phyloP scores from a whole-genome alignment of 306 rosid genomes.

The Quercus wislizeni region DNA sequence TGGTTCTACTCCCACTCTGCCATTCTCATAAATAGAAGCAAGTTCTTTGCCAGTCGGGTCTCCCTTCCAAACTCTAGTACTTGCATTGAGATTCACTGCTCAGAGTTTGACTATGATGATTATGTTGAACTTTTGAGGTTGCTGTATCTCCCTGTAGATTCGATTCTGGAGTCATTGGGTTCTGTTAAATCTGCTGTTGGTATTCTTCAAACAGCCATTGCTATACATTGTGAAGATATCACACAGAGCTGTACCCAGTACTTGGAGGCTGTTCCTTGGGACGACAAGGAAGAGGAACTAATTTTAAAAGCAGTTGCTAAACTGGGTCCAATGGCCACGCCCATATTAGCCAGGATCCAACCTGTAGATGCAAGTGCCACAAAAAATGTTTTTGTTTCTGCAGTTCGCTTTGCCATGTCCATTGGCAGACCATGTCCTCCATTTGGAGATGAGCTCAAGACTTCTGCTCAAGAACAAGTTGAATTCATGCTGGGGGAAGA shows the following conservation, averaged over 20 bases:
- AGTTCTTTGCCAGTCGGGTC: conserved; percentile 27
- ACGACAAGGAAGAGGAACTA: conserved; percentile 36
- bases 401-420: conserved; percentile 76
- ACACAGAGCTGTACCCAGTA: conserved; percentile 22
- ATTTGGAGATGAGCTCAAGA: conserved; percentile 77
- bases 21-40: conserved; percentile 28
- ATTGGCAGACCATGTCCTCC: conserved; percentile 61
- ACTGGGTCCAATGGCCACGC: conserved; percentile 35
- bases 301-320: conserved; percentile 30
- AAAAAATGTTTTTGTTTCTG: conserved; percentile 81
- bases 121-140: conserved; percentile 30
- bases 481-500: conserved; percentile 86
- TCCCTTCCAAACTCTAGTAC: conserved; percentile 11
- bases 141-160: conserved; percentile 24
- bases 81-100: conserved; percentile 27
- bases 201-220: conserved; percentile 23
- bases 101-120: conserved; percentile 30
- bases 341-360: conserved; percentile 32
- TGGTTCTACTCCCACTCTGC: conserved; percentile 27
- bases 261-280: conserved; percentile 40
- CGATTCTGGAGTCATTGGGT: conserved; percentile 19
- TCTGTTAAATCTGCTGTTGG: conserved; percentile 29
- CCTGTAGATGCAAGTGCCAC: conserved; percentile 49
- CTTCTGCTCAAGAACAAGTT: conserved; percentile 94
- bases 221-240: conserved; percentile 35